These are phyloP conservation scores for Telfairia occidentalis DNA, from an alignment of 331 rosid species.

Conservation along the genomic window DNA sequence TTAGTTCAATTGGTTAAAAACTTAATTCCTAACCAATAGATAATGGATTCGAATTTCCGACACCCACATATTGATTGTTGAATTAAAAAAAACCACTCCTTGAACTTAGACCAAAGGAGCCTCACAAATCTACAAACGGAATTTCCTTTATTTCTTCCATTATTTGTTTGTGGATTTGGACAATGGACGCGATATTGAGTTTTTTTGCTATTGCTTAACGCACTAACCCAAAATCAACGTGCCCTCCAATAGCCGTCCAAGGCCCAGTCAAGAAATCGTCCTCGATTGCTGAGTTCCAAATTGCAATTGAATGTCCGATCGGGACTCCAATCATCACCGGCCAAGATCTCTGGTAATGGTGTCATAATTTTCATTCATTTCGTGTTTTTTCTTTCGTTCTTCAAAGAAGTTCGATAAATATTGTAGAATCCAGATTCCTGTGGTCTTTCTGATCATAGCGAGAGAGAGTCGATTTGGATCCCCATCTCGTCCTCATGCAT, in stretches of 20 bases:
- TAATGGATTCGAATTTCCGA: too few species aligned
- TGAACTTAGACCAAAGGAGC: neutral
- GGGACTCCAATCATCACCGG: neutral
- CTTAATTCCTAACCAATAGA: too few species aligned
- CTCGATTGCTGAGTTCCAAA: neutral
- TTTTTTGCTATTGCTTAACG: neutral
- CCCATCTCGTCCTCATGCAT: conserved; percentile 44
- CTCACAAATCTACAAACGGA: neutral
- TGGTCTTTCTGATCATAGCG: neutral
- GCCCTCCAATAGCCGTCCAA: neutral
- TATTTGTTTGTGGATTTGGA: neutral
- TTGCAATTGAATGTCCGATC: neutral
- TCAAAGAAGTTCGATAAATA: neutral
- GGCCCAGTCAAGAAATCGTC: neutral
- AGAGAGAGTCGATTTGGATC: neutral
- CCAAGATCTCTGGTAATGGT: neutral
- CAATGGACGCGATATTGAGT: neutral
- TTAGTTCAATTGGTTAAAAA: too few species aligned
- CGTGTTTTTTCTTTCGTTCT: too few species aligned
- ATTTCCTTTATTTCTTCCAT: neutral
- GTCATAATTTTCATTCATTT: neutral
- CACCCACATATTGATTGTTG: too few species aligned
- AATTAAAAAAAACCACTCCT: neutral
- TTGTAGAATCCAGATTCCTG: neutral
- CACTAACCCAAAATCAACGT: neutral